A percentile compares a stretch with the other conserved stretches of the same genome.
Evolutionary conservation across 2,329 filamentous ascomycete species (phyloP).

Genomic region (Colletotrichum liaoningense): DNA sequence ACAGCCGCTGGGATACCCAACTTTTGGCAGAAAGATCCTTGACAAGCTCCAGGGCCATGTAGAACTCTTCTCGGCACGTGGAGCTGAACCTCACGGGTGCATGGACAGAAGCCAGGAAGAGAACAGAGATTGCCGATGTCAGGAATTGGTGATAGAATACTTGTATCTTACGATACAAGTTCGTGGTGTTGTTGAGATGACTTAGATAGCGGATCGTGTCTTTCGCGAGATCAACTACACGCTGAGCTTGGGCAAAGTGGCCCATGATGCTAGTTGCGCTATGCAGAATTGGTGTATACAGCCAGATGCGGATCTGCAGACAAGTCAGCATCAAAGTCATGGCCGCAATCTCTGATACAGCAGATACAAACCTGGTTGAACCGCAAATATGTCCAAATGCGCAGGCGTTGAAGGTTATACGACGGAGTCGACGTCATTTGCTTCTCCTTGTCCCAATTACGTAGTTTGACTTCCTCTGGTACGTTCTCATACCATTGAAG

Average conservation of each 20-base stretch:
- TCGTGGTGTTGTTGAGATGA: constrained; percentile 77
- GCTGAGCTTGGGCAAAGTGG: constrained; percentile 79
- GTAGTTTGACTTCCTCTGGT: constrained; percentile 69
- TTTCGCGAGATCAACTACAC: constrained; percentile 79
- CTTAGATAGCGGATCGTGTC: constrained; percentile 80
- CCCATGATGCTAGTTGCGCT: constrained; percentile 85
- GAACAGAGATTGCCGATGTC: constrained; percentile 77
- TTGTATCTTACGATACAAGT: constrained; percentile 78
- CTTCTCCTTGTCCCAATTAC: constrained; percentile 66
- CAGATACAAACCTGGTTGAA: constrained; percentile 74
- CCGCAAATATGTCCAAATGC: constrained; percentile 86
- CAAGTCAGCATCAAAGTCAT: constrained; percentile 2
- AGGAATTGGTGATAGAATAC: constrained; percentile 86
- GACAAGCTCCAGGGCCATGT: constrained; percentile 80
- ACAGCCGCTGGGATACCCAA: constrained; percentile 78
- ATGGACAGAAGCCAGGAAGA: constrained; percentile 82
- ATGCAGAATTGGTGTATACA: constrained; percentile 89
- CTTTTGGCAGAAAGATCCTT: constrained; percentile 78
- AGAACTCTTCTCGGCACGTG: constrained; percentile 79
- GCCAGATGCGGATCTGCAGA: constrained; percentile 78
- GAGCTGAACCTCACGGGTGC: constrained; percentile 78
- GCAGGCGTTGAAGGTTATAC: constrained; percentile 78
- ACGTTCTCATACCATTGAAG: constrained; percentile 87
- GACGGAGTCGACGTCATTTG: constrained; percentile 66
- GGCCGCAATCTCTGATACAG: neutral